A percentile compares a stretch with the other conserved stretches of the same genome.
These are phyloP conservation scores for Salix arbutifolia DNA, from an alignment of 345 rosid species.

Conservation along the genomic window DNA sequence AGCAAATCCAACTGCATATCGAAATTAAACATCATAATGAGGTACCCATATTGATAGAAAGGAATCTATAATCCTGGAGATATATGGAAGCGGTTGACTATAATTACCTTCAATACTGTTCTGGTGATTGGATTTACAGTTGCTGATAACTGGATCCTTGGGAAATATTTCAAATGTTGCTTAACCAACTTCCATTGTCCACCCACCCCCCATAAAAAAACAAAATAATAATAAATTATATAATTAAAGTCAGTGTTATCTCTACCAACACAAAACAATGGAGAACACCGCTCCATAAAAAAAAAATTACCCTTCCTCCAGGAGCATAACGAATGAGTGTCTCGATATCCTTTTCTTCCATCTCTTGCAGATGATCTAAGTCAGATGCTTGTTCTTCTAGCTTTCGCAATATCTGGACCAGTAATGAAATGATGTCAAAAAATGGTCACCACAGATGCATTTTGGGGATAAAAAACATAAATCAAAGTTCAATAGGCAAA, in stretches of 20 bases:
- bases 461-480: constrained; percentile 2
- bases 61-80: background rate
- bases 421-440: constrained; percentile 21
- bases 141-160: constrained; percentile 70
- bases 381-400: constrained; percentile 90
- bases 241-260: background rate
- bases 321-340: constrained; percentile 86
- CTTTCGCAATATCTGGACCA: constrained; percentile 70
- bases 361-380: constrained; percentile 77
- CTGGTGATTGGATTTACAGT: constrained; percentile 94
- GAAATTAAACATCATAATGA: constrained; percentile 7
- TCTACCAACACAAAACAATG: background rate
- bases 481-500: constrained; percentile 28
- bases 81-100: constrained; percentile 2
- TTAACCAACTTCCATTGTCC: constrained; percentile 61
- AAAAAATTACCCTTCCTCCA: constrained; percentile 76
- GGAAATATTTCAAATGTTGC: constrained; percentile 80
- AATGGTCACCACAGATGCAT: constrained; percentile 10
- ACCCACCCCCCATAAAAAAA: constrained; percentile 5
- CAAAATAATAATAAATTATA: constrained; percentile 5
- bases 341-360: constrained; percentile 94
- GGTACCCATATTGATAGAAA: background rate
- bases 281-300: background rate
- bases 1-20: constrained; percentile 70
- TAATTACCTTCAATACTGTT: constrained; percentile 84